Conservation (phyloP, 2,329 filamentous ascomycete genomes). For the Helminthosporium solani region DNA sequence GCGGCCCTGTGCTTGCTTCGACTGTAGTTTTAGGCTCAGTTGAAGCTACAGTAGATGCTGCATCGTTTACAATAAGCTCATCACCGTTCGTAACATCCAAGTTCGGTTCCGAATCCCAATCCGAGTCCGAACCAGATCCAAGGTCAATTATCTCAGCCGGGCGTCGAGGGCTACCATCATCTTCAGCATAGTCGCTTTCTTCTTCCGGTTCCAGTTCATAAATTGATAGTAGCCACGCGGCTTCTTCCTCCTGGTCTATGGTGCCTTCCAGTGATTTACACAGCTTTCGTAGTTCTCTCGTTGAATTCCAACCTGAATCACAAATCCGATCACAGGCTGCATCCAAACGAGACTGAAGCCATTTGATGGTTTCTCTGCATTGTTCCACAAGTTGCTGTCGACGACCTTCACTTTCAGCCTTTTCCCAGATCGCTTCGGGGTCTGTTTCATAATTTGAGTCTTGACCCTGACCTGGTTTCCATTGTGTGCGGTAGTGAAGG, state of each 20-base stretch:
- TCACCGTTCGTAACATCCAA: neutral
- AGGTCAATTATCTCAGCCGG: slow-evolving; percentile 20
- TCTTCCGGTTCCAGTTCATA: slow-evolving; percentile 11
- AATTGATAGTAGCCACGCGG: slow-evolving; percentile 45
- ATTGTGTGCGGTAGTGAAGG: slow-evolving; percentile 16
- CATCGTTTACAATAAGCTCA: too few relatives aligned
- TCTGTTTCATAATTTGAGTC: slow-evolving; percentile 10
- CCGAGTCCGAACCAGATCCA: slow-evolving; percentile 15
- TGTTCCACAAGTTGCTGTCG: slow-evolving; percentile 13
- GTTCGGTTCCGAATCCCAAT: too few relatives aligned
- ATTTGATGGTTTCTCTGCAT: slow-evolving; percentile 15
- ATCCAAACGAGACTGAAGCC: slow-evolving; percentile 21
- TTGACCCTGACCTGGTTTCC: slow-evolving; percentile 20
- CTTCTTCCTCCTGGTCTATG: slow-evolving; percentile 60
- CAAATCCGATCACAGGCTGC: slow-evolving; percentile 20
- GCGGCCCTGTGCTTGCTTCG: neutral
- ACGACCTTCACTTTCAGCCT: slow-evolving; percentile 17
- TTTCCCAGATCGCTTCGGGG: slow-evolving; percentile 19
- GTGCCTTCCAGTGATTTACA: slow-evolving; percentile 64
- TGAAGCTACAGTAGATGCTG: neutral
- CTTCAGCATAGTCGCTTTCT: neutral
- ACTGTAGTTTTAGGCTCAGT: neutral
- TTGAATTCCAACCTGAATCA: slow-evolving; percentile 51
- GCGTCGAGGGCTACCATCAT: neutral
- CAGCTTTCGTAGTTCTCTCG: slow-evolving; percentile 55